phyloP scores from a whole-genome alignment of 2,329 filamentous ascomycete species.

The Magnaporthiopsis poae region DNA sequence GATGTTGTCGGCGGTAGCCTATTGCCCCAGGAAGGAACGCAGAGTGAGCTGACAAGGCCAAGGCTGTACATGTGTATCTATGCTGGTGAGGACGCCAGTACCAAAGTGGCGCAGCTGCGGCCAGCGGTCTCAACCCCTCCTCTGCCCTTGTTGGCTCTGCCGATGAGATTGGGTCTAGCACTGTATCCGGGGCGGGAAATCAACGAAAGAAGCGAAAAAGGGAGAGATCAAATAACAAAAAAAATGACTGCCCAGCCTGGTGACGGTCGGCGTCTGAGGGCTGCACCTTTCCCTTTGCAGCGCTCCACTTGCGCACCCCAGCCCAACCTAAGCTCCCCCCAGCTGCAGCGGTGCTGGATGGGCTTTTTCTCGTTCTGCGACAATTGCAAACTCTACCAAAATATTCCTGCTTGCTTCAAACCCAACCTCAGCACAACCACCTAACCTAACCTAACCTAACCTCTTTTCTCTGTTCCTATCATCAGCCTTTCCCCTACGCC shows the following conservation, averaged over 20 bases:
- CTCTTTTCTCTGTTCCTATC: not conserved
- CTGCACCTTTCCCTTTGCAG: not conserved
- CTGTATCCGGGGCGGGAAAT: not conserved
- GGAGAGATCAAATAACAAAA: not conserved
- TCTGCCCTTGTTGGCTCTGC: too few species aligned
- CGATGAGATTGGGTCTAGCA: not conserved
- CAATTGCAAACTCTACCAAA: not conserved
- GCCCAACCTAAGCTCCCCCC: not conserved
- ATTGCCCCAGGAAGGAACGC: not conserved
- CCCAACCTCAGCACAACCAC: not conserved
- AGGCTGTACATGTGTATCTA: not conserved
- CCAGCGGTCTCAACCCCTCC: not conserved
- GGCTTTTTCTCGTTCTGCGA: not conserved
- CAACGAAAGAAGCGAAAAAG: not conserved
- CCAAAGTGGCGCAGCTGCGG: too few species aligned
- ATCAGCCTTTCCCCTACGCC: not conserved
- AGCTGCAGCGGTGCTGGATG: not conserved
- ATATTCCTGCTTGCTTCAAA: not conserved
- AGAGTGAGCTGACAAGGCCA: not conserved
- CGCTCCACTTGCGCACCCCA: not conserved
- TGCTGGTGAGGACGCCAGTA: not conserved
- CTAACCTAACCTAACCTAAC: not conserved
- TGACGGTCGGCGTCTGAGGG: not conserved
- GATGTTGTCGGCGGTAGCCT: too few species aligned
- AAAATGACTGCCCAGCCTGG: not conserved